phyloP scores from a whole-genome alignment of 2,329 filamentous ascomycete species.

The Fusarium kyushuense region DNA sequence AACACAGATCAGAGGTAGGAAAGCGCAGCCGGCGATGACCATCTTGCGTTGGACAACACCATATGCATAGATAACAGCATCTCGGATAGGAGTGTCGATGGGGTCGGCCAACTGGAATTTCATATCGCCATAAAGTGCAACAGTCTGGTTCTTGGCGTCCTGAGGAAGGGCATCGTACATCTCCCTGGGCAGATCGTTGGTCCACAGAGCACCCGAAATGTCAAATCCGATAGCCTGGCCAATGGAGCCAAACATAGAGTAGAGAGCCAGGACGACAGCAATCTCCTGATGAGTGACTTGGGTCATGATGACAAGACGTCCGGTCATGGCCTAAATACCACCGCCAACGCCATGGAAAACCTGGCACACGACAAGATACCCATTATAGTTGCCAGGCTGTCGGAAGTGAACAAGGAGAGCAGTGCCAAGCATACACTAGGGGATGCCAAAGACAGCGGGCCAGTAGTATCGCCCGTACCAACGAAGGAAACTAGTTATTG shows the following conservation, averaged over 20 bases:
- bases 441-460: constrained; percentile 61
- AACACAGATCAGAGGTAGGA: constrained; percentile 51
- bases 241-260: constrained; percentile 48
- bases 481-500: constrained; percentile 55
- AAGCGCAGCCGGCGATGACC: constrained; percentile 55
- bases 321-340: constrained; percentile 61
- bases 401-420: constrained; percentile 56
- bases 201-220: constrained; percentile 51
- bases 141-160: constrained; percentile 52
- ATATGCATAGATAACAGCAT: constrained; percentile 71
- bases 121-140: constrained; percentile 66
- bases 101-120: constrained; percentile 64
- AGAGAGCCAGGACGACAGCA: constrained; percentile 50
- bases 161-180: constrained; percentile 65
- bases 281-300: constrained; percentile 50
- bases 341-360: constrained; percentile 63
- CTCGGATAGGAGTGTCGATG: constrained; percentile 57
- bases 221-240: constrained; percentile 51
- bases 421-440: constrained; percentile 65
- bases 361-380: constrained; percentile 64
- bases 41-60: constrained; percentile 63
- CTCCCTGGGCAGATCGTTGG: constrained; percentile 53
- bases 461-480: constrained; percentile 64
- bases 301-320: constrained; percentile 49
- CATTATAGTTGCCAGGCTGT: constrained; percentile 54